Percentiles rank a stretch among this genome's conserved stretches.
Conservation (phyloP, 345 rosid species). For the Corymbia maculata region DNA sequence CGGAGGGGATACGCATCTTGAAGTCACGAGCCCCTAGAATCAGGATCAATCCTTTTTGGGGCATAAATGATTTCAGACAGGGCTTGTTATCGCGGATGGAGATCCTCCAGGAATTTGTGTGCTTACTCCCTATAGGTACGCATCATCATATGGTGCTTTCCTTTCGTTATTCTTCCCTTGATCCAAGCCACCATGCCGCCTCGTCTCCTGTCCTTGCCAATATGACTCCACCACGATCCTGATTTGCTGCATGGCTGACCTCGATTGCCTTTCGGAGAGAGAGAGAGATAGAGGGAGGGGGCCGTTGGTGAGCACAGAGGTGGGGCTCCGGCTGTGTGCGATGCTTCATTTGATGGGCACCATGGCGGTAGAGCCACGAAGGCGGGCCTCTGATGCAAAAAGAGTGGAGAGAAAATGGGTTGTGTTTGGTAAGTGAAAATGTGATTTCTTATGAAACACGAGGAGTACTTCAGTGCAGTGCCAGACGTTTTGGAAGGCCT, state of each 20-base stretch:
- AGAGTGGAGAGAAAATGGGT: background rate
- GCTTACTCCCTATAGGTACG: background rate
- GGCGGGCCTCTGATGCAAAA: background rate
- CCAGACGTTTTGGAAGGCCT: background rate
- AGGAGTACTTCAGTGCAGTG: background rate
- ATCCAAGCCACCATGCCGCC: background rate
- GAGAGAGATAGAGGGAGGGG: background rate
- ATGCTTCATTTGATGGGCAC: background rate
- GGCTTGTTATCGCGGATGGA: background rate
- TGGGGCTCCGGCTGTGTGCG: background rate
- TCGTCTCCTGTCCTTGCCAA: background rate
- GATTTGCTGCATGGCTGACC: background rate
- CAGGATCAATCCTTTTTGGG: background rate
- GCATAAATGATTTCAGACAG: background rate
- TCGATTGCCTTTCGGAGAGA: background rate
- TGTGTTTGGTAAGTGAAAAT: background rate
- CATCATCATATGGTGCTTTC: background rate
- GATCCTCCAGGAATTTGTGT: background rate
- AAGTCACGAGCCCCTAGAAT: background rate
- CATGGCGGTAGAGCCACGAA: background rate
- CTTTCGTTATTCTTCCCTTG: background rate
- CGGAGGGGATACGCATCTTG: background rate
- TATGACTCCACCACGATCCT: background rate
- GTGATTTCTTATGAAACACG: background rate
- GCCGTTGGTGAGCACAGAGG: background rate